phyloP scores from a whole-genome alignment of 192 early-diverging fungal species.

The Coemansia sp. region DNA sequence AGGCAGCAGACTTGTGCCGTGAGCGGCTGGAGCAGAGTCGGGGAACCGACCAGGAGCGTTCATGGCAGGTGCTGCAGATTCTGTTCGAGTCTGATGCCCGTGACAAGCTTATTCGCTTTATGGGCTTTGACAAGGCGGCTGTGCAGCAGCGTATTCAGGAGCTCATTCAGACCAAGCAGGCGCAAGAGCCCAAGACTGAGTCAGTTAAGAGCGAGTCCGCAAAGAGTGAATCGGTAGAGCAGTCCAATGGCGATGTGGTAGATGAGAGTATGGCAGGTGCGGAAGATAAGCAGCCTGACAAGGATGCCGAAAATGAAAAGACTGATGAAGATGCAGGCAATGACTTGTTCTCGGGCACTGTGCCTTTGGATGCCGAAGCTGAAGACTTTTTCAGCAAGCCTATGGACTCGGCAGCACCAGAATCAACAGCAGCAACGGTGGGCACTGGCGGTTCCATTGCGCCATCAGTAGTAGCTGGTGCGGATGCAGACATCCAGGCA shows the following conservation, averaged over 20 bases:
- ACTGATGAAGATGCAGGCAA: constrained; percentile 18
- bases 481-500: constrained; percentile 16
- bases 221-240: background rate
- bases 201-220: background rate
- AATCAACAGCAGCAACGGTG: constrained; percentile 2
- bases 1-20: constrained; percentile 52
- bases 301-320: constrained; percentile 7
- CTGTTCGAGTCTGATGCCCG: constrained; percentile 78
- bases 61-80: constrained; percentile 81
- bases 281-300: background rate
- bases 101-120: constrained; percentile 77
- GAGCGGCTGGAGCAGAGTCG: constrained; percentile 37
- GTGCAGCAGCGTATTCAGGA: constrained; percentile 64
- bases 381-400: constrained; percentile 54
- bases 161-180: constrained; percentile 17
- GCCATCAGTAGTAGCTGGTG: background rate
- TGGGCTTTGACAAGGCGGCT: constrained; percentile 81
- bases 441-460: constrained; percentile 10
- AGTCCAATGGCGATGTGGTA: constrained; percentile 8
- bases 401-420: background rate
- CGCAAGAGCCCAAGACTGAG: background rate
- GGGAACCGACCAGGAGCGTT: constrained; percentile 32
- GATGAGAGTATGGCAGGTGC: constrained; percentile 9
- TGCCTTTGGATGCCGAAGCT: constrained; percentile 41
- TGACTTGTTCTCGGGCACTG: constrained; percentile 28